Base-by-base conservation (phyloP, 192 early-diverging fungal genomes). In the Coemansia erecta region DNA sequence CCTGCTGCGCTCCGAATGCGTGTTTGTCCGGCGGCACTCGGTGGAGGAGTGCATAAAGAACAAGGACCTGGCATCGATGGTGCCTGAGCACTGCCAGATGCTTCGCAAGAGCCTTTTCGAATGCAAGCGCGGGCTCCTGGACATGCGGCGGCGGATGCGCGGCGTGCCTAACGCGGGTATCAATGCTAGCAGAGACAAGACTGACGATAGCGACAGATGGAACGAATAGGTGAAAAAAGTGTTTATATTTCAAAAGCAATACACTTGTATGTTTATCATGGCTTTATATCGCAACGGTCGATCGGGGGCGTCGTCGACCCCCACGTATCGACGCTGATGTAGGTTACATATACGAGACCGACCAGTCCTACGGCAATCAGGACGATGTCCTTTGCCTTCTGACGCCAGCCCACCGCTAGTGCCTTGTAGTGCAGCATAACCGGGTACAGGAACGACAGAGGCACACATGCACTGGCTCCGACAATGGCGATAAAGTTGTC, bases 401-500 rank as follows among this genome's bases (percentile, higher is more conserved):
- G 63, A 28, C 77, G 45, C 56, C 76, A 72, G 13, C 79, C 81
- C 31, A 59, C 54, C 13, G 88, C 85, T n/a, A 86, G 68, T 0
- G 81, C 83, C 55, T 83, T 82, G 59, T 84, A 83, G 71, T 96
- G 92, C 77, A 96, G 90, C 61, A 93, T 72, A 41, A 87, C 81
- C 14, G 94, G 94, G 78, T 93, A 94, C 61, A 94, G 87, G 72
- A 94, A 94, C 31, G 84, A 84, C 53, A 90, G 68, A 11, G 88
- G 88, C 5, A 84, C 81, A 62, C 83, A 87, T 0, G 90, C 87
- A 44, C 91, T 82, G 54, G 85, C 87, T 2, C 94, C 92, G 33
- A 96, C 85, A 22, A 95, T 82, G 14, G 85, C 86, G 40, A 93
- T 89, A 75, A 91, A 87, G 69, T 90, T 88, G 72, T 93, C 90